These are phyloP conservation scores for Sporobolomyces phaffii DNA, from an alignment of 768 basidiomycete genomes.

Conservation along the genomic window DNA sequence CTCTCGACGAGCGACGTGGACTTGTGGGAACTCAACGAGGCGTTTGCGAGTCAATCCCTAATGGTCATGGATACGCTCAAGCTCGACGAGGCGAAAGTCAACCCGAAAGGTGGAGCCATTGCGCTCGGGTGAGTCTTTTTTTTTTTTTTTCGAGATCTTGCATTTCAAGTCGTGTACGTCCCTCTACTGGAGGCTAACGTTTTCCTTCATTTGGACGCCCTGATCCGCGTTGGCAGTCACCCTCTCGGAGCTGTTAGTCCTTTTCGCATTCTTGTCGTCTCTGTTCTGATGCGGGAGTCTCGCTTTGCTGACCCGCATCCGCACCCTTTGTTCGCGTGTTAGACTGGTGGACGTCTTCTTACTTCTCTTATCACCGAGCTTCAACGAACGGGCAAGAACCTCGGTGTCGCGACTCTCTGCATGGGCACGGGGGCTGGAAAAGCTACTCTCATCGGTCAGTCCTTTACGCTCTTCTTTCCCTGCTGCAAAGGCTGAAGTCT, in stretches of 20 bases:
- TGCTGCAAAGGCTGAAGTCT: too few relatives aligned
- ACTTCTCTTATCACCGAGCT: constrained; percentile 72
- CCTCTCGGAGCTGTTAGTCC: constrained; percentile 40
- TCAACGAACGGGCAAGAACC: constrained; percentile 65
- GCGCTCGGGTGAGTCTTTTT: constrained; percentile 42
- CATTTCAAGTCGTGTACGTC: too few relatives aligned
- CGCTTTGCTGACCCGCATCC: background rate
- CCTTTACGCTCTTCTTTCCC: background rate
- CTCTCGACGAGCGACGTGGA: constrained; percentile 43
- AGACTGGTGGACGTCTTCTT: constrained; percentile 70
- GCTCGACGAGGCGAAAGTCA: constrained; percentile 46
- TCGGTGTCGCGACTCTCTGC: constrained; percentile 87
- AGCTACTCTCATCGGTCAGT: constrained; percentile 64
- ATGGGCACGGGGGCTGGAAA: constrained; percentile 79
- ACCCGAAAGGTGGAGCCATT: constrained; percentile 50
- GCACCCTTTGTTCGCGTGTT: background rate
- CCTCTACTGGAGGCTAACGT: too few relatives aligned
- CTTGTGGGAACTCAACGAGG: constrained; percentile 46
- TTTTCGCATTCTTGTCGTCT: background rate
- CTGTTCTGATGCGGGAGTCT: background rate
- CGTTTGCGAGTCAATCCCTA: constrained; percentile 48
- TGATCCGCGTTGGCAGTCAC: too few relatives aligned
- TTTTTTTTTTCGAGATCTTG: constrained; percentile 4
- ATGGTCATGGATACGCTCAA: constrained; percentile 48
- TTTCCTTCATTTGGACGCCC: too few relatives aligned